These are phyloP conservation scores for Pholiota adiposa DNA, from an alignment of 1,284 basidiomycete species.

Conservation along the genomic window DNA sequence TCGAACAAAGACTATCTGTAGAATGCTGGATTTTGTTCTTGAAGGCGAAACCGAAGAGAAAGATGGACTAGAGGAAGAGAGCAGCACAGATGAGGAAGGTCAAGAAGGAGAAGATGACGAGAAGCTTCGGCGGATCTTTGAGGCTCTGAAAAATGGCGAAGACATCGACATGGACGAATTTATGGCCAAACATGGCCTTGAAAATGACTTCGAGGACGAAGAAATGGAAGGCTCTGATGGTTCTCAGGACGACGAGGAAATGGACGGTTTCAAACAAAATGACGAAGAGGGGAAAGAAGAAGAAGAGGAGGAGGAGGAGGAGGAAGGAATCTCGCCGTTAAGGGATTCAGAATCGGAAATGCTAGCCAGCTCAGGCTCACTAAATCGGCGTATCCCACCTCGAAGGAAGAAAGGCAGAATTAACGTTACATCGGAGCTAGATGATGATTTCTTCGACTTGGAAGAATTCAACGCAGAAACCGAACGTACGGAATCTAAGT, in stretches of 20 bases:
- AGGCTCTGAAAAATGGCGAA: slow-evolving; percentile 33
- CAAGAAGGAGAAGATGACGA: slow-evolving; percentile 30
- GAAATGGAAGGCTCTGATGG: slow-evolving; percentile 41
- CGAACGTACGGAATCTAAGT: slow-evolving; percentile 77
- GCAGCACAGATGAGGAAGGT: slow-evolving; percentile 33
- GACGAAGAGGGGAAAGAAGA: slow-evolving; percentile 17
- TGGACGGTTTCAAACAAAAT: slow-evolving; percentile 35
- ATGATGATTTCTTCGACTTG: slow-evolving; percentile 94
- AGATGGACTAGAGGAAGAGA: slow-evolving; percentile 33
- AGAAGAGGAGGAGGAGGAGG: slow-evolving; percentile 37
- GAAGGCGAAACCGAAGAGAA: slow-evolving; percentile 44
- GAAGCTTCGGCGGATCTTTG: slow-evolving; percentile 25
- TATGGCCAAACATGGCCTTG: slow-evolving; percentile 33
- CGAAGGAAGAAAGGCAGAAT: slow-evolving; percentile 27
- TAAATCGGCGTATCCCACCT: slow-evolving; percentile 13
- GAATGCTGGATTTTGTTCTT: slow-evolving; percentile 62
- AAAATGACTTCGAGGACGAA: slow-evolving; percentile 28
- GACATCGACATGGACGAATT: slow-evolving; percentile 39
- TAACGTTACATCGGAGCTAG: slow-evolving; percentile 56
- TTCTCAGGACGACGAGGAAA: slow-evolving; percentile 37
- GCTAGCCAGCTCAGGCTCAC: slow-evolving; percentile 16
- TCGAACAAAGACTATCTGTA: slow-evolving; percentile 67
- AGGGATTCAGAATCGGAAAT: slow-evolving; percentile 54
- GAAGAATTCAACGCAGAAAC: slow-evolving; percentile 89
- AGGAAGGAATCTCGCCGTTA: slow-evolving; percentile 48